Conservation (phyloP, 345 rosid genomes). For the Lepidium africanum region DNA sequence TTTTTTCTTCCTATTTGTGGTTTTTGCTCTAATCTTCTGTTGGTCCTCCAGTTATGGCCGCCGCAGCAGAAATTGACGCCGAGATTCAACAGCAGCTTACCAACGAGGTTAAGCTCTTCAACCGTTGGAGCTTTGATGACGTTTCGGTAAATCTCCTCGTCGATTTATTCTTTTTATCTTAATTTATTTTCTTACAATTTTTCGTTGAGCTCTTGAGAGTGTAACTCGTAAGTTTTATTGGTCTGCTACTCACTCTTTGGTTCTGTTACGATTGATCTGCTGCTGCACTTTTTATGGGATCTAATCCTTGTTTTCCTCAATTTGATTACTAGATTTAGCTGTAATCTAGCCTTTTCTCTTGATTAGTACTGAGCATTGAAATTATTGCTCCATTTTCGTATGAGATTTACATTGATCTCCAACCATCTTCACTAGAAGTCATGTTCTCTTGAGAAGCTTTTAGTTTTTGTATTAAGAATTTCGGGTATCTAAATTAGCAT, state of each 20-base stretch:
- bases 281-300: not conserved
- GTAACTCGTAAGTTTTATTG: not conserved
- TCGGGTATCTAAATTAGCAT: not conserved
- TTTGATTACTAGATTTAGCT: not conserved
- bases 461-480: not conserved
- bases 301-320: not conserved
- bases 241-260: not conserved
- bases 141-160: conserved; percentile 36
- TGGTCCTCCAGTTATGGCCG: conserved; percentile 20
- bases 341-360: not conserved
- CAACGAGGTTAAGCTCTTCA: conserved; percentile 60
- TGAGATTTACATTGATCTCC: not conserved
- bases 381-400: not conserved
- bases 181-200: not conserved
- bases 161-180: not conserved
- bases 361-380: not conserved
- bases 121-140: conserved; percentile 79
- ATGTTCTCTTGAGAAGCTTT: not conserved
- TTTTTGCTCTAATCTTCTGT: not conserved
- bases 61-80: conserved; percentile 22
- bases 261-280: not conserved
- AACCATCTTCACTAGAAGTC: not conserved
- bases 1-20: not conserved
- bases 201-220: not conserved
- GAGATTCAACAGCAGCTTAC: conserved; percentile 25